Evolutionary conservation across 2,329 filamentous ascomycete genomes (phyloP).

Genomic region (Arthrobotrys pseudoclavata): DNA sequence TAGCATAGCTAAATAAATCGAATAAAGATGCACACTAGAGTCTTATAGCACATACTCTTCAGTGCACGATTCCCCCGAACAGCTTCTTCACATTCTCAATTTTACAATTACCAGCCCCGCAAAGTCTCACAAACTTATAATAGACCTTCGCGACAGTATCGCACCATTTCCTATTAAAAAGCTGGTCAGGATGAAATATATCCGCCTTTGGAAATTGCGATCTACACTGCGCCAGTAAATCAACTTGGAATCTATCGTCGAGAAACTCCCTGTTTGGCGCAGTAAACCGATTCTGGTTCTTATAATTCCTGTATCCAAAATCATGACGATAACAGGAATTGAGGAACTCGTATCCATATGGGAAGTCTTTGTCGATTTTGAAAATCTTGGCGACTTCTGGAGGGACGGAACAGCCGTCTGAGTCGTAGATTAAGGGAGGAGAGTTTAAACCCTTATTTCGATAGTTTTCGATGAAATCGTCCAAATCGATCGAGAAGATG

Average conservation of each 20-base stretch:
- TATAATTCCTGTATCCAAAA: slow-evolving; percentile 73
- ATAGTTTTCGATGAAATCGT: slow-evolving; percentile 24
- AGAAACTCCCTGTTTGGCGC: slow-evolving; percentile 67
- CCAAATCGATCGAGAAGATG: slow-evolving; percentile 17
- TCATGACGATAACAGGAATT: slow-evolving; percentile 71
- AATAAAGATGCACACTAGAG: not conserved
- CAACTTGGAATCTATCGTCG: slow-evolving; percentile 68
- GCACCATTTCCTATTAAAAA: slow-evolving; percentile 22
- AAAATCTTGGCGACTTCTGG: slow-evolving; percentile 12
- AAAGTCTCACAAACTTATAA: slow-evolving; percentile 34
- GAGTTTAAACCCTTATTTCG: slow-evolving; percentile 18
- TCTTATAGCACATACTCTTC: not conserved
- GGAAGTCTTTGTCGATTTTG: slow-evolving; percentile 36
- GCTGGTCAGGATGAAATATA: slow-evolving; percentile 20
- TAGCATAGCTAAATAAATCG: no score
- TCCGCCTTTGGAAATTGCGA: slow-evolving; percentile 13
- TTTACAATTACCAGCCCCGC: slow-evolving; percentile 25
- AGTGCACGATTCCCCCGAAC: not conserved
- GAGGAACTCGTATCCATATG: slow-evolving; percentile 39
- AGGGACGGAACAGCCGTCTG: slow-evolving; percentile 49
- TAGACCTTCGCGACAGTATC: slow-evolving; percentile 28
- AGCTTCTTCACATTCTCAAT: slow-evolving; percentile 2
- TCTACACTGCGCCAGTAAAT: slow-evolving; percentile 28
- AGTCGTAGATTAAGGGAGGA: slow-evolving; percentile 27
- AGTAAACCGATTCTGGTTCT: slow-evolving; percentile 69